Percentiles rank a stretch among this genome's conserved stretches.
phyloP scores from a whole-genome alignment of 257 asterid species.

The Catharanthus roseus region DNA sequence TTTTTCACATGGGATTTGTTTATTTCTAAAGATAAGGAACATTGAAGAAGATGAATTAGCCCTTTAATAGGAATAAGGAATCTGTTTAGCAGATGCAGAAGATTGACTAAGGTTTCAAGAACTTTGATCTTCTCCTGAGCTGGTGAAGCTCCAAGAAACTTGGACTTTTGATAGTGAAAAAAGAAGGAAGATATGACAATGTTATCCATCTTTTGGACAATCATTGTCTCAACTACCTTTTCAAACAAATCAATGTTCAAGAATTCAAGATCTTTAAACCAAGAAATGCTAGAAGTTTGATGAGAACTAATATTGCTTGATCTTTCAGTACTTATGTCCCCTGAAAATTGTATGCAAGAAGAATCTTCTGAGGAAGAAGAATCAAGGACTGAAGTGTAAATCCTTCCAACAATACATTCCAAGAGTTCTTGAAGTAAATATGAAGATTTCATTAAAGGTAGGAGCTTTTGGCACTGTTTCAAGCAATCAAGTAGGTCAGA shows the following conservation, averaged over 20 bases:
- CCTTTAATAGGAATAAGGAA: constrained; percentile 31
- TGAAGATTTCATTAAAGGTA: constrained; percentile 13
- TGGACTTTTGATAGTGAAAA: constrained; percentile 32
- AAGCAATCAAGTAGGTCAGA: constrained; percentile 38
- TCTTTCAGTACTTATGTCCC: constrained; percentile 34
- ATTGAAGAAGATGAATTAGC: constrained; percentile 36
- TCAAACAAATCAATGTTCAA: constrained; percentile 32
- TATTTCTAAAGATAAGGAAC: constrained; percentile 23
- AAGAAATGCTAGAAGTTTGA: constrained; percentile 15
- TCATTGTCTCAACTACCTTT: constrained; percentile 30
- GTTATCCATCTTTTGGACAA: constrained; percentile 29
- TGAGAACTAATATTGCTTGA: constrained; percentile 26
- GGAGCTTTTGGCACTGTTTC: constrained; percentile 38
- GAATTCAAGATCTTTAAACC: constrained; percentile 47
- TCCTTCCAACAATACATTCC: constrained; percentile 32
- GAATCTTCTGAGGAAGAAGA: constrained; percentile 31
- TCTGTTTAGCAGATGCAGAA: constrained; percentile 31
- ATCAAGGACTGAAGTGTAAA: constrained; percentile 25
- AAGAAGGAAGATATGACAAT: constrained; percentile 38
- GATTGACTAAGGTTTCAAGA: constrained; percentile 24
- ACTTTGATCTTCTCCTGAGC: constrained; percentile 25
- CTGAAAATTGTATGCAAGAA: constrained; percentile 29
- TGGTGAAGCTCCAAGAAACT: constrained; percentile 12
- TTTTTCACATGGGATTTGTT: constrained; percentile 16
- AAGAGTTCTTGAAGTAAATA: constrained; percentile 30